Conservation (phyloP, 306 rosid species). For the Vachellia collinsii region DNA sequence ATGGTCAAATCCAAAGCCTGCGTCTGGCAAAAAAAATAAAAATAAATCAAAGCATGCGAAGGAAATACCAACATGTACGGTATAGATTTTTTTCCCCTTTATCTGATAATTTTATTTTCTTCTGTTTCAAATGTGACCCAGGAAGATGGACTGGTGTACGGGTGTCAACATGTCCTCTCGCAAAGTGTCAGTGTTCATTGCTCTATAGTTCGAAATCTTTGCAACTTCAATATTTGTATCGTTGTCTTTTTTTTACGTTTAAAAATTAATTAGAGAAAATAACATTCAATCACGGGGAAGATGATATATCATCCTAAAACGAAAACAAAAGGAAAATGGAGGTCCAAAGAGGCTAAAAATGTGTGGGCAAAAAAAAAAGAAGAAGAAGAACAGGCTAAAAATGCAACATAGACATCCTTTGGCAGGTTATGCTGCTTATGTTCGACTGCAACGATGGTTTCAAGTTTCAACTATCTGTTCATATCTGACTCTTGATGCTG, state of each 20-base stretch:
- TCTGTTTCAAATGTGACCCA: constrained; percentile 7
- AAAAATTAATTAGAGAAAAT: neutral
- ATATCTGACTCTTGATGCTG: neutral
- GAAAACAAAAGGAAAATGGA: neutral
- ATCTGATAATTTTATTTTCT: neutral
- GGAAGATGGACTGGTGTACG: constrained; percentile 20
- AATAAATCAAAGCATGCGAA: neutral
- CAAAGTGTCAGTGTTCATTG: constrained; percentile 6
- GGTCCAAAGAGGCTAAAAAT: constrained; percentile 2
- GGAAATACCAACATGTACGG: neutral
- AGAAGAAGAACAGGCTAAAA: neutral
- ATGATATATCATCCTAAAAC: neutral
- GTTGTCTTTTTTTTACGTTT: neutral
- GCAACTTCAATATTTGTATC: neutral
- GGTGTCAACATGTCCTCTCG: constrained; percentile 2
- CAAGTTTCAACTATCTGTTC: neutral
- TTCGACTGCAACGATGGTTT: neutral
- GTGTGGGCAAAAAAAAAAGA: neutral
- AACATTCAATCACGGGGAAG: neutral
- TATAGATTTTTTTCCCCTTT: neutral
- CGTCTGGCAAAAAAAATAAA: too few relatives aligned
- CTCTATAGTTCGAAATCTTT: neutral
- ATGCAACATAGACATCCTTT: neutral
- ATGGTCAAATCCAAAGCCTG: neutral
- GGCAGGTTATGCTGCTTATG: neutral